Conservation (phyloP, 345 rosid genomes). For the Camelina neglecta region DNA sequence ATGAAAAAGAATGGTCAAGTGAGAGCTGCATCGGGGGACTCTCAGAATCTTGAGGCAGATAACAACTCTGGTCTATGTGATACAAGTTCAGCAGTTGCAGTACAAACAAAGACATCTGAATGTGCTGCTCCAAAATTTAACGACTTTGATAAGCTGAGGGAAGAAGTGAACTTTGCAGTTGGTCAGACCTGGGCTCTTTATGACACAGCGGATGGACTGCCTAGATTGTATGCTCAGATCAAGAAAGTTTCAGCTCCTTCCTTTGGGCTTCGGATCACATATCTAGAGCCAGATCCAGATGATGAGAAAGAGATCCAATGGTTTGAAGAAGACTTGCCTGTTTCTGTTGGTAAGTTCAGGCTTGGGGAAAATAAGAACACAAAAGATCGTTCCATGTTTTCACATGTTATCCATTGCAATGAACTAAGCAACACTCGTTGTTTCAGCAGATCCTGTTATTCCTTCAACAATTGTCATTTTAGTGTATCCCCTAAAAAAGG, state of each 20-base stretch:
- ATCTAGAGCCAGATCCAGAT: slow-evolving; percentile 72
- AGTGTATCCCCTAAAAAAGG: slow-evolving; percentile 63
- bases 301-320: slow-evolving; percentile 48
- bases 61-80: background rate
- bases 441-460: background rate
- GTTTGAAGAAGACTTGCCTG: slow-evolving; percentile 55
- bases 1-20: background rate
- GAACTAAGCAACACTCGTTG: background rate
- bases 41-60: slow-evolving; percentile 1
- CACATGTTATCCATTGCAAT: background rate
- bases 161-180: slow-evolving; percentile 48
- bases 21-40: background rate
- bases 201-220: slow-evolving; percentile 62
- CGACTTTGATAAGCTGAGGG: slow-evolving; percentile 51
- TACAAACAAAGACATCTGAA: background rate
- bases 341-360: slow-evolving; percentile 65
- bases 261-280: slow-evolving; percentile 42
- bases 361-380: slow-evolving; percentile 37
- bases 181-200: slow-evolving; percentile 75
- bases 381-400: slow-evolving; percentile 29
- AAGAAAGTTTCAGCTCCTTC: slow-evolving; percentile 49
- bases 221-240: slow-evolving; percentile 74
- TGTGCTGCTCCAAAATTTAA: background rate
- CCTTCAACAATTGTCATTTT: slow-evolving; percentile 6
- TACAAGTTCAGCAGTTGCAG: background rate